A percentile compares a stretch with the other conserved stretches of the same genome.
These are phyloP conservation scores for Avena insularis DNA, from an alignment of 176 grass and related monocot genomes.

Conservation along the genomic window DNA sequence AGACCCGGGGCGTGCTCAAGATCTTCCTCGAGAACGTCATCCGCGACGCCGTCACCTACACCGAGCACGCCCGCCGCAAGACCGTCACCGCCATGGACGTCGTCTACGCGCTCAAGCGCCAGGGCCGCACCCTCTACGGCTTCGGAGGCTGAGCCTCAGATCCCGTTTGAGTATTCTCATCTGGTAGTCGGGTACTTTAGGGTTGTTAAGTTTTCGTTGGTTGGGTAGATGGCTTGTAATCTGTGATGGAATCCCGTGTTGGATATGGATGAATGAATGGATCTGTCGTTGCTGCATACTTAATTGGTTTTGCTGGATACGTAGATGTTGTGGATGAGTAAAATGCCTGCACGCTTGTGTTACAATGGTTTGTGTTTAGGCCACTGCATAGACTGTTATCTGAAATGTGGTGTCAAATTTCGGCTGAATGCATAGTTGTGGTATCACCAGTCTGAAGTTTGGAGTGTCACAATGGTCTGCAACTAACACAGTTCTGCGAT, in stretches of 20 bases:
- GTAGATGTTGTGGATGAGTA: no score
- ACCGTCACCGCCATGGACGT: slow-evolving; percentile 90
- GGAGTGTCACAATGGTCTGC: not conserved
- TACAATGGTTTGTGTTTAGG: no score
- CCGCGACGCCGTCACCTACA: slow-evolving; percentile 96
- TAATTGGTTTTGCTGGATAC: no score
- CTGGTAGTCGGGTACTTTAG: not conserved
- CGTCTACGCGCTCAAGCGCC: slow-evolving; percentile 87
- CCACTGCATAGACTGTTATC: no score
- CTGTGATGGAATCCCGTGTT: not conserved
- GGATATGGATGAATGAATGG: not conserved
- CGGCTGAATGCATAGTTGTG: no score
- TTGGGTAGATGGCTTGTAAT: not conserved
- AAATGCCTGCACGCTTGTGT: no score
- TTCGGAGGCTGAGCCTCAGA: slow-evolving; percentile 54
- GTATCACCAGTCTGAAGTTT: not conserved
- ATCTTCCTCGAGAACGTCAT: slow-evolving; percentile 99
- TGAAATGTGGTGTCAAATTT: no score
- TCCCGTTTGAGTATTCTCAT: not conserved
- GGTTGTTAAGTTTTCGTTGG: not conserved
- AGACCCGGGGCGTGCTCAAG: slow-evolving; percentile 97
- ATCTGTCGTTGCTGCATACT: not conserved
- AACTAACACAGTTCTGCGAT: no score
- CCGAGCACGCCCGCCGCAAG: slow-evolving; percentile 79
- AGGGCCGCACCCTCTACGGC: slow-evolving; percentile 84